Evolutionary conservation across 805 yeast genomes (phyloP).

Genomic region (Tetrapisispora fleetii): DNA sequence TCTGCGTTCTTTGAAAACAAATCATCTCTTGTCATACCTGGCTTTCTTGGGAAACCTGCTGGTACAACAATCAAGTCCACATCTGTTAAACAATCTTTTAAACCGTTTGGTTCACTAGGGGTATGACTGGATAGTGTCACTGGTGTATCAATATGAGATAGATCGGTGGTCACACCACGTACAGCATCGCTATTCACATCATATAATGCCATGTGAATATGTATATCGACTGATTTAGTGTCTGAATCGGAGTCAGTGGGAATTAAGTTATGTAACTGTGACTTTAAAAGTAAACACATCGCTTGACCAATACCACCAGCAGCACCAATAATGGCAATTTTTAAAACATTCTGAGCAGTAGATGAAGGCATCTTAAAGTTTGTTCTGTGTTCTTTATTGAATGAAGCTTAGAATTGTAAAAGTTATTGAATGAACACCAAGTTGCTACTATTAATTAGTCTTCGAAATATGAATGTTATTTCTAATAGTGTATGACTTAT

Average conservation of each 20-base stretch:
- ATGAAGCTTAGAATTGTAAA: too few relatives aligned
- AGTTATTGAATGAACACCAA: too few relatives aligned
- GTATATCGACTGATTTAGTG: conserved; percentile 30
- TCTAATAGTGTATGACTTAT: too few relatives aligned
- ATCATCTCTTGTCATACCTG: conserved; percentile 91
- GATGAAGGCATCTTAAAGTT: not conserved
- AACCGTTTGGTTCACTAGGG: conserved; percentile 34
- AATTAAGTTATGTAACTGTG: conserved; percentile 24
- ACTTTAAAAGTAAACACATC: conserved; percentile 67
- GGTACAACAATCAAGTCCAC: conserved; percentile 38
- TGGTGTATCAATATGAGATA: conserved; percentile 71
- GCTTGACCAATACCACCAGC: conserved; percentile 96
- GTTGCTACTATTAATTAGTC: too few relatives aligned
- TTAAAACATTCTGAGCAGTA: conserved; percentile 22
- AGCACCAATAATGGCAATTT: conserved; percentile 84
- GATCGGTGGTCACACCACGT: conserved; percentile 83
- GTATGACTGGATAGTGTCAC: conserved; percentile 50
- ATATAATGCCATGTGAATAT: conserved; percentile 49
- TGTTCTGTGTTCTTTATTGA: too few relatives aligned
- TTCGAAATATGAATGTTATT: too few relatives aligned
- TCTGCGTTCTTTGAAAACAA: conserved; percentile 76
- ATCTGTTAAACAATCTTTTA: conserved; percentile 21
- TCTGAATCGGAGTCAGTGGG: conserved; percentile 34
- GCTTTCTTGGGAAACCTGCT: conserved; percentile 89
- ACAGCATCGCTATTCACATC: conserved; percentile 58